Evolutionary conservation across 257 asterid species (phyloP), one percentile per base, ranked within the genome.

Genomic region (Penstemon barbatus): DNA sequence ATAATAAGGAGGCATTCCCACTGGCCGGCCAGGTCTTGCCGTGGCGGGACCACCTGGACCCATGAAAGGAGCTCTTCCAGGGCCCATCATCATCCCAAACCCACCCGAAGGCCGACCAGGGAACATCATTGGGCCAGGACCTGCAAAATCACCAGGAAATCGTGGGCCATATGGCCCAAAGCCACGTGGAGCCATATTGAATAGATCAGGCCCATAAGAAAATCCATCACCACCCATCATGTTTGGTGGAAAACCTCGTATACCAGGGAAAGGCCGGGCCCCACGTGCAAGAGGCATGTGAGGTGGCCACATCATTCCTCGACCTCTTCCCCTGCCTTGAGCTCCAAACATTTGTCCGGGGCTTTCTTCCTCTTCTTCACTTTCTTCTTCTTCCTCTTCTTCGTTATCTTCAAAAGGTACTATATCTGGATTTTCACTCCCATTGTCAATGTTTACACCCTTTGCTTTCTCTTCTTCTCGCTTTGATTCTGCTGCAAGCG

Each of bases 281-380:
- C 97, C 96, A 51, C 80, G 93, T 57, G 80, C 84, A 43, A 87
- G 69, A 64, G 97, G 92, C 89, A 85, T 83, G 41, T 85, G 90
- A 46, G 95, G 89, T 62, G 92, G 86, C 97, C 97, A 92, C 87
- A 83, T 79, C 86, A 86, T 86, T 74, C 96, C 97, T 77, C 93
- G 77, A 13, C 96, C 96, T 63, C 97, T 82, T 63, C 96, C 97
- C 80, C 96, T 79, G 41, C 96, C 93, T 72, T 79, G 87, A 52
- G 76, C 80, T 57, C 75, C 90, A 4, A 81, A 82, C 12, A 33
- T 83, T 59, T 79, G 89, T 11, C 81, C 85, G 41, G 65, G 76
- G 77, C 69, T 80, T 79, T 88, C 96, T n/a, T 91, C 93, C 66
- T 88, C 96, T 66, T 91, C 96, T 66, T 89, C 95, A 45, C 88